Conservation (phyloP, 202 grass and related monocot species). For the Hordeum pubiflorum region DNA sequence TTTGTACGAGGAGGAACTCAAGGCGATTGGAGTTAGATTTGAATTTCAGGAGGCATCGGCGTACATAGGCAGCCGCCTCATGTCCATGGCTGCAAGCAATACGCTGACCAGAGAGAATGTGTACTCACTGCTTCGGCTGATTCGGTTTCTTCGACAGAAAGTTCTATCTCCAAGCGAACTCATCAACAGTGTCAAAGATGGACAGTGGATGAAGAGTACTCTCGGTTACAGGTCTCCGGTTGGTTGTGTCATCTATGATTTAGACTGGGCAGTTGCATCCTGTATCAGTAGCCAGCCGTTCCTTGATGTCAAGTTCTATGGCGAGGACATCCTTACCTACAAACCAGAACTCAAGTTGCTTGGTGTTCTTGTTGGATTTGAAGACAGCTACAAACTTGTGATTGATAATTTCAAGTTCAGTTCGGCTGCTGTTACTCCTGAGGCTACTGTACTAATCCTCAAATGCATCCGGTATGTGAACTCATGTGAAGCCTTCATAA, state of each 20-base stretch:
- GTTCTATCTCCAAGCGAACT: neutral
- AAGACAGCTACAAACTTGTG: neutral
- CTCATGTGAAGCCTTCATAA: neutral
- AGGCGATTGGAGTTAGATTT: neutral
- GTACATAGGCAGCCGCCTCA: neutral
- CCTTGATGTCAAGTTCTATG: neutral
- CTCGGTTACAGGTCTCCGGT: neutral
- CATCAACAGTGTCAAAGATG: neutral
- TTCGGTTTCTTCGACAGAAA: neutral
- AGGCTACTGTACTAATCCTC: neutral
- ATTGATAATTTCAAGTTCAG: neutral
- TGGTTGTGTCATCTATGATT: neutral
- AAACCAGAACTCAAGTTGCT: neutral
- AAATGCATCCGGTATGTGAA: neutral
- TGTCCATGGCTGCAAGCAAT: neutral
- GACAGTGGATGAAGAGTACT: neutral
- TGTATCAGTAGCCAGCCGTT: neutral
- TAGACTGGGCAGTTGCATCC: neutral
- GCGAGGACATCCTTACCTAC: neutral
- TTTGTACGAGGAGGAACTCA: neutral
- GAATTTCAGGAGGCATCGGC: neutral
- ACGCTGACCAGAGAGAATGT: neutral
- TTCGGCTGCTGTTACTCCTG: neutral
- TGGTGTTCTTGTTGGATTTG: conserved; percentile 8
- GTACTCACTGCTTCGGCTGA: neutral